Base-by-base conservation (phyloP, 164 flowering plant species). In the Echeveria elegans region DNA sequence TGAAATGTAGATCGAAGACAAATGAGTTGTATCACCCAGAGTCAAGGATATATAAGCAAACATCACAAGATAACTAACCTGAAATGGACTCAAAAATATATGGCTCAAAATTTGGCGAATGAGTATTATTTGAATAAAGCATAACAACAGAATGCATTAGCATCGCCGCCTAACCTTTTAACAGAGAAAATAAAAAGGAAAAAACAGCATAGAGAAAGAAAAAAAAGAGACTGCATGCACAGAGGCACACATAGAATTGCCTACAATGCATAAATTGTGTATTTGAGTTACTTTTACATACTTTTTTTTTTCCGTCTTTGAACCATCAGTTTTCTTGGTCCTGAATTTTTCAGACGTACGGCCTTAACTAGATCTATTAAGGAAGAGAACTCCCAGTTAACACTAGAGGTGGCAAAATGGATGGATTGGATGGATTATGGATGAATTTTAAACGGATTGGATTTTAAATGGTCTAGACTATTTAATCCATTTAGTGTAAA, bases 1-100 rank as follows among this genome's bases (percentile, higher is more conserved):
- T 50, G 94, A 84, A 70, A 92, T 79, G 67, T 77, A 88, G 71
- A 83, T 81, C 1, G 96, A 80, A 69, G 92, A 79, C 45, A 92
- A 69, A 59, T 71, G 88, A 74, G 86, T 85, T 56, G 80, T 60
- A 75, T 88, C 97, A 7, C 99, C 99, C 79, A 95, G 75, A 59
- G 97, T 85, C 72, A 92, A 72, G 37, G 99, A 95, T 76, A 95
- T 90, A 72, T 95, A 92, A 56, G 90, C 96, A 81, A 95, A 95
- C 99, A 95, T 92, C 77, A 95, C 97, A 63, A 95, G 88, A 74
- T 95, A 95, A 85, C 99, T 92, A 75, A 92, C 81, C 99, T 95
- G 97, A 72, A 71, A 76, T 5, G 3, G 47, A 15, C 18, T 3
- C 15, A 43, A 16, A 15, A 43, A 43, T 11, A 43, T 38, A 38